These are phyloP conservation scores for Lasiodiplodia hormozganensis DNA, from an alignment of 2,329 filamentous ascomycete species.

Conservation along the genomic window DNA sequence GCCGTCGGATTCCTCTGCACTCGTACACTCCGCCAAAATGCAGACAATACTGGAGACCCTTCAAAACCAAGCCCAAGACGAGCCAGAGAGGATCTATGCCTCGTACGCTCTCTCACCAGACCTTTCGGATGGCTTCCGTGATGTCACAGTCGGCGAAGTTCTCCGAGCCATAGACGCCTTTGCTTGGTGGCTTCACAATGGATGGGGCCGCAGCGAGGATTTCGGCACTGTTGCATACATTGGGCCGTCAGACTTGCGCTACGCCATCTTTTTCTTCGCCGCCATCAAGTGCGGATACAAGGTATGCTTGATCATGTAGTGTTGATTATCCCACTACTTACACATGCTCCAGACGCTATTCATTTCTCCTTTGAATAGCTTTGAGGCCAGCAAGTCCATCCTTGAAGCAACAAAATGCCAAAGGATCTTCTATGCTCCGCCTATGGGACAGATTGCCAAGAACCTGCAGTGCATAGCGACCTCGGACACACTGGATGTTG, in stretches of 20 bases:
- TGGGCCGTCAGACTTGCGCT: not conserved
- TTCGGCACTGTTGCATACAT: not conserved
- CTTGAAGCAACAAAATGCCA: constrained; percentile 30
- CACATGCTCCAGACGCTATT: constrained; percentile 26
- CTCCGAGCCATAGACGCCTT: not conserved
- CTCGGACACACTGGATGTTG: constrained; percentile 24
- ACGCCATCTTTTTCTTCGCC: constrained; percentile 32
- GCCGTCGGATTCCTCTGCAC: not conserved
- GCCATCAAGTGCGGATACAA: constrained; percentile 37
- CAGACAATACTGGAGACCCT: not conserved
- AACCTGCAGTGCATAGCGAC: constrained; percentile 27
- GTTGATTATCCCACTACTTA: not conserved
- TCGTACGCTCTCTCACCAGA: not conserved
- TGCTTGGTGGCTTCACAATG: not conserved
- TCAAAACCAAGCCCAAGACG: not conserved
- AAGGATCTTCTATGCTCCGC: not conserved
- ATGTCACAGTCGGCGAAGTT: not conserved
- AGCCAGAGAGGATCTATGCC: not conserved
- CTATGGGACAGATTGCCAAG: constrained; percentile 22
- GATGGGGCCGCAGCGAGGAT: not conserved
- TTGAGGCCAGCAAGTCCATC: constrained; percentile 29
- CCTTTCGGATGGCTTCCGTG: not conserved
- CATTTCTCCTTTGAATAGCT: constrained; percentile 33
- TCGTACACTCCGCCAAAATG: not conserved
- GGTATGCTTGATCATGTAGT: constrained; percentile 27